A percentile compares a stretch with the other conserved stretches of the same genome.
These are phyloP conservation scores for Lodderomyces oxycetoniae DNA, from an alignment of 1,139 yeast genomes.

Conservation along the genomic window DNA sequence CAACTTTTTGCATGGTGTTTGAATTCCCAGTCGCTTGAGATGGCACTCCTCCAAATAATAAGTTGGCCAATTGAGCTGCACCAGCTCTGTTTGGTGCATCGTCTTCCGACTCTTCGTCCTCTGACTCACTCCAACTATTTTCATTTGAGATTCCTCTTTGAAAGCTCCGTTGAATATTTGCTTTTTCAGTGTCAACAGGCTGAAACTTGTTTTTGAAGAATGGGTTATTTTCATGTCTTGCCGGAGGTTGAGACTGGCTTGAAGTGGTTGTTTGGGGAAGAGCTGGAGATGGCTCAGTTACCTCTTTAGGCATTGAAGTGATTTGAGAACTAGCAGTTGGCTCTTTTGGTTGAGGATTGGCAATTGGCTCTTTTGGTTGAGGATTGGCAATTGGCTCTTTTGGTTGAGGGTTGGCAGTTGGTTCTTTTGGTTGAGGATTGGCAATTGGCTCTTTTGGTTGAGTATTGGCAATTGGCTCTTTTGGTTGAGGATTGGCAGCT, in stretches of 20 bases:
- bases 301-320: too few relatives aligned
- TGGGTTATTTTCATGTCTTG: constrained; percentile 22
- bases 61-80: constrained; percentile 59
- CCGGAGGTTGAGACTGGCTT: constrained; percentile 3
- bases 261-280: not conserved
- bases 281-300: not conserved
- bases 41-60: constrained; percentile 61
- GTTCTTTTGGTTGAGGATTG: too few relatives aligned
- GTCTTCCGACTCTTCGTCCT: constrained; percentile 49
- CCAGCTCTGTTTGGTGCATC: constrained; percentile 47
- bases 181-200: constrained; percentile 48
- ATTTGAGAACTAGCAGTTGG: not conserved
- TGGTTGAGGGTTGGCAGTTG: too few relatives aligned
- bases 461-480: too few relatives aligned
- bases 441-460: too few relatives aligned
- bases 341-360: constrained; percentile 5
- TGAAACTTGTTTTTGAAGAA: constrained; percentile 48
- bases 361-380: too few relatives aligned
- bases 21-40: constrained; percentile 31
- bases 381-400: too few relatives aligned
- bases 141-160: constrained; percentile 54
- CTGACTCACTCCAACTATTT: constrained; percentile 62
- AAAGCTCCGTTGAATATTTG: constrained; percentile 59
- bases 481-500: too few relatives aligned
- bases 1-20: too few relatives aligned